A percentile compares a stretch with the other conserved stretches of the same genome.
These are phyloP conservation scores for Lyophyllum shimeji DNA, from an alignment of 768 basidiomycete species.

Conservation along the genomic window DNA sequence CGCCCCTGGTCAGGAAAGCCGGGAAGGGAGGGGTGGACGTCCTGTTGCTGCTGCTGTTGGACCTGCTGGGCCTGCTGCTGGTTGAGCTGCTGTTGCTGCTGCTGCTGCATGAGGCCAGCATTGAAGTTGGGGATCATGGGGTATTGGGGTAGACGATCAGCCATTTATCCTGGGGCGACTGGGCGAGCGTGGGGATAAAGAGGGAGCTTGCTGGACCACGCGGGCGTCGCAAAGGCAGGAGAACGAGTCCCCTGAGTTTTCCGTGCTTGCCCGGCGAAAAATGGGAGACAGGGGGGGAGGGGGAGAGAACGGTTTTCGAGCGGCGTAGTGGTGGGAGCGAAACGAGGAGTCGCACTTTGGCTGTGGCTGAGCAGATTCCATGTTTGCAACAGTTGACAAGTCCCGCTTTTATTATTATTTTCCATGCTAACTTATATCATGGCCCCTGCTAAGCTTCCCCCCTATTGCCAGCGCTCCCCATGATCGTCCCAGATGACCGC, in stretches of 20 bases:
- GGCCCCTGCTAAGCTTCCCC: neutral
- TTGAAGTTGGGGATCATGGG: constrained; percentile 54
- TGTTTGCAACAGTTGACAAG: constrained; percentile 46
- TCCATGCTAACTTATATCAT: constrained; percentile 5
- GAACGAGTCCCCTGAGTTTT: constrained; percentile 13
- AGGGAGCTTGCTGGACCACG: constrained; percentile 27
- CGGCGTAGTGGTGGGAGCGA: constrained; percentile 60
- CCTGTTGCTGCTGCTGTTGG: constrained; percentile 37
- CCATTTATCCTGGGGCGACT: constrained; percentile 47
- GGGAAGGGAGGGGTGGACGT: constrained; percentile 38
- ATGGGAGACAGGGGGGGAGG: constrained; percentile 25
- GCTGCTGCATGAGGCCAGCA: constrained; percentile 42
- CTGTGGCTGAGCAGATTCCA: constrained; percentile 44
- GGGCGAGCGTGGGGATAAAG: constrained; percentile 25
- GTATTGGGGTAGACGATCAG: constrained; percentile 60
- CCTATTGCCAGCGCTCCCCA: neutral
- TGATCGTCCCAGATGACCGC: constrained; percentile 10
- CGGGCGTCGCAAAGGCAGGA: constrained; percentile 22
- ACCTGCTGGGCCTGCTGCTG: constrained; percentile 34
- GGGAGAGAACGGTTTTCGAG: constrained; percentile 27
- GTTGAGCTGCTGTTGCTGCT: constrained; percentile 39
- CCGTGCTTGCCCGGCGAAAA: constrained; percentile 12
- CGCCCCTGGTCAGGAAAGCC: constrained; percentile 51
- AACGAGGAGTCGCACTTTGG: constrained; percentile 46
- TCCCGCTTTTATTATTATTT: constrained; percentile 10